Evolutionary conservation across 768 basidiomycete genomes (phyloP), one percentile per base, ranked within the genome.

Genomic region (Rhodosporidiobolus sp.): DNA sequence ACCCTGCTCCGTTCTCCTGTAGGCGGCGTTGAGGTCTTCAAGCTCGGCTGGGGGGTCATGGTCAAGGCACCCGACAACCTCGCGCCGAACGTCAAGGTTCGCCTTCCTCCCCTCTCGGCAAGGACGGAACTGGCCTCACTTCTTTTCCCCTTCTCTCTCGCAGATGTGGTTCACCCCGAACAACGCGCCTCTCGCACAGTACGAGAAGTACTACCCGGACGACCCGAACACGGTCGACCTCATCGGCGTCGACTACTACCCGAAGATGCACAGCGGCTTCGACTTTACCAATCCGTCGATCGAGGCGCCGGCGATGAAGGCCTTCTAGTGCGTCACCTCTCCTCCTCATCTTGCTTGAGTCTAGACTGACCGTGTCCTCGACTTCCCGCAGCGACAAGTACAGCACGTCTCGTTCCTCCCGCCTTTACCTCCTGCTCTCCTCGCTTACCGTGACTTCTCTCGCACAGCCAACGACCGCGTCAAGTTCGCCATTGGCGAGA

Each of bases 401-500:
- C n/a, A n/a, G n/a, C n/a, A n/a, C n/a, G n/a, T n/a, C n/a, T n/a
- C n/a, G n/a, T n/a, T n/a, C n/a, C n/a, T 38, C 30, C 61, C 2
- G 7, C 9, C 46, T 30, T 26, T 19, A 5, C 38, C 38, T n/a
- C 26, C 34, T 19, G 34, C 17, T 4, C 26, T 11, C 6, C 46
- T 48, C 5, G 7, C 12, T 14, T 26, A 4, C n/a, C 54, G n/a
- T n/a, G n/a, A n/a, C n/a, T n/a, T n/a, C n/a, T n/a, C 22, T n/a
- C 54, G 49, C 8, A 24, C 49, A 49, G 45, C 30, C 10, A 52
- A 49, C 61, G 49, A 28, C 48, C 68, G 68, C 69, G 48, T 49
- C 61, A 49, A 70, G 46, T 78, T 78, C 32, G 77, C 77, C 45
- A 76, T 76, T 57, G 77, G 77, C n/a, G 77, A 78, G 71, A 78